Conservation (phyloP, 345 rosid genomes). For the Theobroma cacao region DNA sequence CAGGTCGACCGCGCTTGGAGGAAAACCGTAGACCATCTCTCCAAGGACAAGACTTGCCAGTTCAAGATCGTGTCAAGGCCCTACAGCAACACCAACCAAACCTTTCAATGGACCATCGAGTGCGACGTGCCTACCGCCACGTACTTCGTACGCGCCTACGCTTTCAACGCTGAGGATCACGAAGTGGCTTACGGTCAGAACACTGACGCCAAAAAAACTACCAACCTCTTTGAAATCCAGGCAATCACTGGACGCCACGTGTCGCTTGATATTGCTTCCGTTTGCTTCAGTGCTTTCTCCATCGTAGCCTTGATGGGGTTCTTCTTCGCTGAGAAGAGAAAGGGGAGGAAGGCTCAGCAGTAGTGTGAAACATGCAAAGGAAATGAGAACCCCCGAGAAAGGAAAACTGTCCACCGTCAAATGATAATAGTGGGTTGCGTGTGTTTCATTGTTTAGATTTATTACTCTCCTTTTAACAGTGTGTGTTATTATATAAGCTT, state of each 20-base stretch:
- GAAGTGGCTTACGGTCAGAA: slow-evolving; percentile 63
- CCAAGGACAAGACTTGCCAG: slow-evolving; percentile 69
- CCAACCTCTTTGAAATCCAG: slow-evolving; percentile 40
- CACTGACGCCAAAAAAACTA: slow-evolving; percentile 33
- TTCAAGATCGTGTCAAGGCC: slow-evolving; percentile 38
- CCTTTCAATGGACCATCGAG: slow-evolving; percentile 43
- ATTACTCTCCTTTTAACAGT: too few species aligned
- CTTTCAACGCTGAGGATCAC: slow-evolving; percentile 18
- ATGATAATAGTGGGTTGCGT: neutral
- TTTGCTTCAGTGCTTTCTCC: slow-evolving; percentile 70
- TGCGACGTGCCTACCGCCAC: slow-evolving; percentile 57
- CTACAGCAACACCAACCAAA: slow-evolving; percentile 31
- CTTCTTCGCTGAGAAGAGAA: slow-evolving; percentile 53
- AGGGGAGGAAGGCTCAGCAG: slow-evolving; percentile 26
- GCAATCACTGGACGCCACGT: slow-evolving; percentile 55
- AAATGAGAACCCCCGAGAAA: neutral
- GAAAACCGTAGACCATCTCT: slow-evolving; percentile 45
- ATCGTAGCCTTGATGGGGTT: slow-evolving; percentile 47
- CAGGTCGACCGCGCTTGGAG: slow-evolving; percentile 80
- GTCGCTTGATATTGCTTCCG: slow-evolving; percentile 50
- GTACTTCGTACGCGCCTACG: slow-evolving; percentile 76
- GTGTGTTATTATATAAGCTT: too few species aligned
- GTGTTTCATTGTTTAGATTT: too few species aligned
- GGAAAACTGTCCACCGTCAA: neutral
- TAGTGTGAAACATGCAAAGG: neutral